Evolutionary conservation across 2,329 filamentous ascomycete genomes (phyloP), one percentile per base, ranked within the genome.

Genomic region (Tolypocladium inflatum): DNA sequence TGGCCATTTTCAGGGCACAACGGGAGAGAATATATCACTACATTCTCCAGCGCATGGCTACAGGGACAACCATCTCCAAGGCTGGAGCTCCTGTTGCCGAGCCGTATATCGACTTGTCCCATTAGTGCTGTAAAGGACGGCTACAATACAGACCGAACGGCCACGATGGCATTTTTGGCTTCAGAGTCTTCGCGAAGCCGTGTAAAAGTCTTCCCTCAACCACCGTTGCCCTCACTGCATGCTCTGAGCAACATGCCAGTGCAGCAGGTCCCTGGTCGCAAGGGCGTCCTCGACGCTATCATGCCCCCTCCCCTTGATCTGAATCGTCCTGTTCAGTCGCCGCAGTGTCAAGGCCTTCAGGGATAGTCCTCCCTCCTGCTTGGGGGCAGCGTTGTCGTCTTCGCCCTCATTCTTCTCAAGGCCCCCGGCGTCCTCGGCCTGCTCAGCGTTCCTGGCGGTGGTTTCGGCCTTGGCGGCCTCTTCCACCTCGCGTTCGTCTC

Each of bases 221-320:
- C 21, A 5, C 26, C 19, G 10, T 10, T 50, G 23, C 45, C 6
- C 48, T 51, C 30, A 51, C 48, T 21, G 48, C 30, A 51, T 51
- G 35, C 23, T n/a, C 53, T 41, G 23, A 33, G 17, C 52, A 21
- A 73, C 61, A 55, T 73, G 70, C 73, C 74, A 77, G 52, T 73
- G 65, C 5, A 73, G 64, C 41, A 79, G 58, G 58, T 78, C 75
- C 15, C 77, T 65, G 4, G 71, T 69, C 0, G 76, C 76, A 53
- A 76, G 61, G 5, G 76, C 75, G 60, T 80, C 77, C 61, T 80
- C 76, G 19, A 77, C 52, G 56, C 74, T 78, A 60, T 78, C 74
- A 57, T 78, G 76, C 9, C 71, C 71, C 30, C 55, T 57, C 10
- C 64, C 65, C 3, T 66, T 67, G 10, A 65, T 61, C 58, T 76